Base-by-base conservation (phyloP, 1,284 basidiomycete species). In the Cryptococcus sp. region DNA sequence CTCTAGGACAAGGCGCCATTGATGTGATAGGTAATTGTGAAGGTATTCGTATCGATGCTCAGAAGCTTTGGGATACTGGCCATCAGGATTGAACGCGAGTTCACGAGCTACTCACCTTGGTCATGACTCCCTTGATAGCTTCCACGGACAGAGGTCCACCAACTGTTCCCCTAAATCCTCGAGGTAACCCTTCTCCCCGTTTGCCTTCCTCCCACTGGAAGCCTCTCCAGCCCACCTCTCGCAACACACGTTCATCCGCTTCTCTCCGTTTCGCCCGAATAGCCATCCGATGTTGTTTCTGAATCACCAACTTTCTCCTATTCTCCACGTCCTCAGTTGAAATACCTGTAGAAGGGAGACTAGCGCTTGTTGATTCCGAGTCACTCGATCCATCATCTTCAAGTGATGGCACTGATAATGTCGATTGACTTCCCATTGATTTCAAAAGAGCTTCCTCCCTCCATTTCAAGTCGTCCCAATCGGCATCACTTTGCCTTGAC, bases 401-500 rank as follows among this genome's bases (percentile, higher is more conserved):
- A 7, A 48, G 34, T n/a, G 54, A 50, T 42, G 39, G 46, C 7
- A 48, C 41, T 39, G 19, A 52, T 23, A 18, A 18, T 37, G 36
- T 43, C 39, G 34, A 45, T 32, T 53, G 31, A 11, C 43, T 44
- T 19, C 51, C 45, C 50, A 65, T 51, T 16, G 61, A 56, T 24
- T 57, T 55, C 16, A 70, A 48, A 9, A 68, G 5, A 1, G 57
- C 61, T 31, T 80, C 77, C 69, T 97, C 93, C 55, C 83, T 78
- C 57, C 80, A 78, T 59, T 86, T 77, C 25, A 94, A 78, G 44
- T 98, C 91, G 43, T 88, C 82, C 59, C 84, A 94, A 36, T 81
- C 78, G 7, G 80, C 83, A 70, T 98, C 94, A 69, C 88, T 92
- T 63, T 86, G 85, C 34, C 96, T 81, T 1, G 89, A 91, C 94